These are phyloP conservation scores for Trichosanthes truncata DNA, from an alignment of 306 rosid genomes.

Conservation along the genomic window DNA sequence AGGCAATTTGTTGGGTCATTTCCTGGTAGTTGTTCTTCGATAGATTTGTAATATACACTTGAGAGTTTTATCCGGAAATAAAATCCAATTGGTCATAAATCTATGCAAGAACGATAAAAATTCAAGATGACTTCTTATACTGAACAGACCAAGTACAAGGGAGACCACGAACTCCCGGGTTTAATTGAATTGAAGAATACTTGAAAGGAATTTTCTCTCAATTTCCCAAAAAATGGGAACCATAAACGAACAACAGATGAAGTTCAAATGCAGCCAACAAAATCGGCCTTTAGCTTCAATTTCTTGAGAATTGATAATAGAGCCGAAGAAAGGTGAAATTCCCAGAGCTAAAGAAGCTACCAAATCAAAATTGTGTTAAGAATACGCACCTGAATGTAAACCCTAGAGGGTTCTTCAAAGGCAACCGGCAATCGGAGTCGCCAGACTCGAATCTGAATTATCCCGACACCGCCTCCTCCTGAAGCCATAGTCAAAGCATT, in stretches of 20 bases:
- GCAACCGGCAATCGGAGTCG: not conserved
- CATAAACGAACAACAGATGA: not conserved
- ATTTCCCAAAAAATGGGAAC: not conserved
- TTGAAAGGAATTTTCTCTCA: not conserved
- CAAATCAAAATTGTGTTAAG: not conserved
- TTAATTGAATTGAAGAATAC: not conserved
- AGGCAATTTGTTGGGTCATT: not conserved
- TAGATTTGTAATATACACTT: not conserved
- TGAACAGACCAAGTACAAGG: not conserved
- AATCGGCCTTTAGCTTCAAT: not conserved
- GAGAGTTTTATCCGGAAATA: not conserved
- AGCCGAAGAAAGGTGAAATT: not conserved
- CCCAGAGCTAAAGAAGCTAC: not conserved
- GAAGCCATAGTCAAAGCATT: not conserved
- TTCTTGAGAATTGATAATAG: not conserved
- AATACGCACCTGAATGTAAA: not conserved
- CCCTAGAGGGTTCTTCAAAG: not conserved
- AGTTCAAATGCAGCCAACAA: not conserved
- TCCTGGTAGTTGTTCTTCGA: not conserved
- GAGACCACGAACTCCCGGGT: not conserved
- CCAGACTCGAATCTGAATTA: slow-evolving; percentile 1
- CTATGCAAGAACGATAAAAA: not conserved
- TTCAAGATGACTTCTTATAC: not conserved
- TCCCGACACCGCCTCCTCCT: not conserved
- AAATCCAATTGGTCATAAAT: not conserved